Conservation (phyloP, 176 grass and related monocot genomes). For the Poa annua region DNA sequence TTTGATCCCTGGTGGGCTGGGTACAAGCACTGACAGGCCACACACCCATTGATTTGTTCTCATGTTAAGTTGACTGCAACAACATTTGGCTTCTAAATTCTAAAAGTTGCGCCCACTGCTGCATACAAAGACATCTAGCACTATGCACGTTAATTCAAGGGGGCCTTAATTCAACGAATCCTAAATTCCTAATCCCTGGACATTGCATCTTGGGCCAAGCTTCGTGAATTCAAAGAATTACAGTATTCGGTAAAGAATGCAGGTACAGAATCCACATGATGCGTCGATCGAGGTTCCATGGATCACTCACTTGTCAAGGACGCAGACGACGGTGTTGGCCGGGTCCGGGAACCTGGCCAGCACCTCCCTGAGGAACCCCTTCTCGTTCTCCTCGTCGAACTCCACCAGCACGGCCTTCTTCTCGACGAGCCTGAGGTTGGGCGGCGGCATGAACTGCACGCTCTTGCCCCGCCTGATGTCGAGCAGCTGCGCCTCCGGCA, state of each 20-base stretch:
- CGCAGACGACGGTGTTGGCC: conserved; percentile 71
- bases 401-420: conserved; percentile 73
- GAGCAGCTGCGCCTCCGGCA: conserved; percentile 75
- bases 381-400: conserved; percentile 72
- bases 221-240: no score
- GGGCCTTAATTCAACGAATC: no score
- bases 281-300: neutral
- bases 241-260: neutral
- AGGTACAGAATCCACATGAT: neutral
- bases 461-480: conserved; percentile 87
- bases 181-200: neutral
- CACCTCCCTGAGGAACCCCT: conserved; percentile 63
- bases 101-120: neutral
- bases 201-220: neutral
- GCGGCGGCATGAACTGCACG: conserved; percentile 76
- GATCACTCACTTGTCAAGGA: conserved; percentile 92
- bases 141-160: neutral
- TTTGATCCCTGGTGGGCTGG: neutral
- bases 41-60: neutral
- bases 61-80: neutral
- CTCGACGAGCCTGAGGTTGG: conserved; percentile 78
- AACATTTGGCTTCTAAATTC: neutral
- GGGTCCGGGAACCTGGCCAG: conserved; percentile 65
- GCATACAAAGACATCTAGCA: neutral
- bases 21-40: neutral